phyloP scores from a whole-genome alignment of 2,329 filamentous ascomycete genomes.

The Huntiella abstrusa region DNA sequence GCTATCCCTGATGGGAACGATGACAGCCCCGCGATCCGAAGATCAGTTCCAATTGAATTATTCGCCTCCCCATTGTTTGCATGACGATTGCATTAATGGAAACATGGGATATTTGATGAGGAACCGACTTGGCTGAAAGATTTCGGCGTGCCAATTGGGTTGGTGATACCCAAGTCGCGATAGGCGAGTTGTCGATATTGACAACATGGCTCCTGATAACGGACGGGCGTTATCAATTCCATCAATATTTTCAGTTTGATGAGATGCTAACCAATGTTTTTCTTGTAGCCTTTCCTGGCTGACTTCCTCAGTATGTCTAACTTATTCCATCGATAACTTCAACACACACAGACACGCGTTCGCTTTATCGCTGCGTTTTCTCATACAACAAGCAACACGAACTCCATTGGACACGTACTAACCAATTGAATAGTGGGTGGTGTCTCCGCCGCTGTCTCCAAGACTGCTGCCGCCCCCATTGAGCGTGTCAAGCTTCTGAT shows the following conservation, averaged over 20 bases:
- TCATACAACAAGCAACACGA: neutral
- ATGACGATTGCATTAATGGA: neutral
- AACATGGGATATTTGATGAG: neutral
- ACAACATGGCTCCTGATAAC: too few species aligned
- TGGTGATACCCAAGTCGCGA: neutral
- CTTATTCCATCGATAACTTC: neutral
- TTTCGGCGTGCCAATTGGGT: neutral
- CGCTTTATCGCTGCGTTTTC: neutral
- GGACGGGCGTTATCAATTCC: too few species aligned
- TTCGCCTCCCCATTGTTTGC: too few species aligned
- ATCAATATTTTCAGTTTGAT: neutral
- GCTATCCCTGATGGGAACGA: neutral
- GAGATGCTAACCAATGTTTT: conserved; percentile 19
- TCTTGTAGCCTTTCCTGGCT: conserved; percentile 66
- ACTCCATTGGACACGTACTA: conserved; percentile 11
- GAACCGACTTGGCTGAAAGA: neutral
- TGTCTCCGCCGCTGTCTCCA: conserved; percentile 99
- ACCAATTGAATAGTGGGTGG: conserved; percentile 62
- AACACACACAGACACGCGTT: neutral
- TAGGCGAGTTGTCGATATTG: too few species aligned
- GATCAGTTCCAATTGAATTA: neutral
- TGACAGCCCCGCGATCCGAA: neutral
- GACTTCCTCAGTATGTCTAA: conserved; percentile 90
- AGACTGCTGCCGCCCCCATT: conserved; percentile 98
- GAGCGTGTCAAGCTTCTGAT: conserved; percentile 99